Conservation (phyloP, 371 early-diverging fungal species). For the Lichtheimia corymbifera region DNA sequence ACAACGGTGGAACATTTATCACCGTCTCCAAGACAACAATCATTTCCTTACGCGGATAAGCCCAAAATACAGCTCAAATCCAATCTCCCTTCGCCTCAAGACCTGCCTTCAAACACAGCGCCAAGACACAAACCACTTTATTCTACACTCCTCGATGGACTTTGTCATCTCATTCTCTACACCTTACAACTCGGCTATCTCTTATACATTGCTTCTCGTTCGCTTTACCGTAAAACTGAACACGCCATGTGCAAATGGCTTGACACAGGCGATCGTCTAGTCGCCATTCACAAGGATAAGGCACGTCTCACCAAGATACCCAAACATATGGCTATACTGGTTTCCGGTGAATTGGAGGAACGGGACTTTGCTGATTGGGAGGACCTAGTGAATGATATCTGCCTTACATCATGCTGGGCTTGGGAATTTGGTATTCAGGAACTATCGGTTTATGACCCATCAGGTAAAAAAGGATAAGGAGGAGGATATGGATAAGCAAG, state of each 20-base stretch:
- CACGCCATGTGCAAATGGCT: slow-evolving; percentile 1
- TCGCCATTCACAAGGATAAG: slow-evolving; percentile 31
- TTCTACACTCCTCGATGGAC: slow-evolving; percentile 1
- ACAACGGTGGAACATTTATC: too few species aligned
- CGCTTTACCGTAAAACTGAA: slow-evolving; percentile 7
- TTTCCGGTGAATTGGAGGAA: slow-evolving; percentile 36
- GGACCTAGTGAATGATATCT: slow-evolving; percentile 32
- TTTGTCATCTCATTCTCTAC: slow-evolving; percentile 21
- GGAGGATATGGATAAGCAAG: background rate
- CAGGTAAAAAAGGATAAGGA: slow-evolving; percentile 22
- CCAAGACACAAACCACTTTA: background rate
- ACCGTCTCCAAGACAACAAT: too few species aligned
- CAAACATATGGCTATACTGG: slow-evolving; percentile 33
- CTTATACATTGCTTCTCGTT: slow-evolving; percentile 15
- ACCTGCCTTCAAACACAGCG: background rate
- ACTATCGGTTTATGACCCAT: slow-evolving; percentile 44
- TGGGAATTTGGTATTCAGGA: slow-evolving; percentile 44
- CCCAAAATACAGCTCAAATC: slow-evolving; percentile 7
- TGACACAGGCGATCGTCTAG: background rate
- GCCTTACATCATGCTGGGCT: slow-evolving; percentile 43
- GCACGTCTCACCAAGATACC: slow-evolving; percentile 45
- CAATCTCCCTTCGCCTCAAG: background rate
- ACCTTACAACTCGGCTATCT: slow-evolving; percentile 30
- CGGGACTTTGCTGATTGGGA: slow-evolving; percentile 36
- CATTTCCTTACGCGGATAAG: too few species aligned